Base-by-base conservation (phyloP, 179 eudicot species). In the Carnegiea gigantea region DNA sequence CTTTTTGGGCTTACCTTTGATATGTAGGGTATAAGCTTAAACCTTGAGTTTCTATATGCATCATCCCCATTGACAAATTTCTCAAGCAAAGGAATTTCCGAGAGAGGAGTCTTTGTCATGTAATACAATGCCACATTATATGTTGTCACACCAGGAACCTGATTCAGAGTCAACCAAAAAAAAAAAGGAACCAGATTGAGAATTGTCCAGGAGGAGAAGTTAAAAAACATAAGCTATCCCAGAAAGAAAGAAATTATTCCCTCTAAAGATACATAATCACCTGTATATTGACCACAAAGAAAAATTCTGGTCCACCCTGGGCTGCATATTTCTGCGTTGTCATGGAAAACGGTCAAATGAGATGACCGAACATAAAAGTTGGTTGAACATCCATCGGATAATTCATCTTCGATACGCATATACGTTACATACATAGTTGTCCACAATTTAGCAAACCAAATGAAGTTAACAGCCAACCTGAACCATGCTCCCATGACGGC, bases 1-100 rank as follows among this genome's bases (percentile, higher is more conserved):
- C 57, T 49, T 38, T 60, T 38, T 59, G 51, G n/a, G 21, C 20
- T 81, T 54, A 90, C 92, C 94, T 89, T 85, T 57, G 94, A 87
- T 70, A 91, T 88, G 78, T 90, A 88, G 4, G 94, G 94, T 74
- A 88, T 90, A 60, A 91, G 90, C 84, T 91, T 91, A 80, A 91
- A 91, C 84, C 92, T 87, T n/a, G 94, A 86, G 76, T 89, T 88
- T 72, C 94, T 86, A 64, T 79, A 88, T 10, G 90, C 77, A 80
- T 91, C 87, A 79, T 91, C 91, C 40, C 91, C 94, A 38, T 91
- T 88, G 67, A 91, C 94, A 78, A 91, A 91, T 70, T 82, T 86
- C 77, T 91, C 89, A 9, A 91, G 86, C 30, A 88, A 78, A 49
- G 91, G 91, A 67, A 73, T 81, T 64, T 86, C 89, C 82, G 81